Evolutionary conservation across 257 asterid genomes (phyloP).

Genomic region (Nicotiana knightiana): DNA sequence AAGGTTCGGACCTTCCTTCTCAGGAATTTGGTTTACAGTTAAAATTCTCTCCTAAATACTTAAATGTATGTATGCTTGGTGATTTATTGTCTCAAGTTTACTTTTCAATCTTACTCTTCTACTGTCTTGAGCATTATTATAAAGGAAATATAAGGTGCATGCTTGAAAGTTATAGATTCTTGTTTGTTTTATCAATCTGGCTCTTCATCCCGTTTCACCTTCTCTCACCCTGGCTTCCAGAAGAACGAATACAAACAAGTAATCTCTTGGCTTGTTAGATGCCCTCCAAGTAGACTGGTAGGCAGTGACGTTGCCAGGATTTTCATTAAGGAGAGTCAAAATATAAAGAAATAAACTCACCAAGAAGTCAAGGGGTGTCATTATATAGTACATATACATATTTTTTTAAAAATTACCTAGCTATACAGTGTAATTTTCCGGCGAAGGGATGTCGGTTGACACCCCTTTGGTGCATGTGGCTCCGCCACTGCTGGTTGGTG

Average conservation of each 20-base stretch:
- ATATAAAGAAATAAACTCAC: too few species aligned
- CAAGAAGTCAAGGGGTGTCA: too few species aligned
- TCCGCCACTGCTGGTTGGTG: not conserved
- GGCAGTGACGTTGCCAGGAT: too few species aligned
- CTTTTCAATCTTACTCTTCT: not conserved
- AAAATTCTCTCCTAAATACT: not conserved
- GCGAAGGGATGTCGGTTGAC: too few species aligned
- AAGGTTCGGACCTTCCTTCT: conserved; percentile 37
- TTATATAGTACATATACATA: too few species aligned
- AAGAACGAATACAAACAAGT: not conserved
- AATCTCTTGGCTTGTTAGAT: not conserved
- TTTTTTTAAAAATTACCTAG: too few species aligned
- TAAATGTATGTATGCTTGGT: not conserved
- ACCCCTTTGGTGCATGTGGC: too few species aligned
- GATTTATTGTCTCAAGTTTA: not conserved
- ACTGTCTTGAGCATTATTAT: not conserved
- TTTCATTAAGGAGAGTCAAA: too few species aligned
- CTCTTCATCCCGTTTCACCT: not conserved
- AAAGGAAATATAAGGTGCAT: not conserved
- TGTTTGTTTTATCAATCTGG: not conserved
- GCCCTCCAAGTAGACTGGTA: not conserved
- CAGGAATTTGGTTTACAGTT: not conserved
- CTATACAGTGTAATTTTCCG: too few species aligned
- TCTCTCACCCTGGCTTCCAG: not conserved
- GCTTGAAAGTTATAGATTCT: not conserved